Evolutionary conservation across 2,329 filamentous ascomycete species (phyloP), one percentile per base, ranked within the genome.

Genomic region (Hypoxylon rubiginosum): DNA sequence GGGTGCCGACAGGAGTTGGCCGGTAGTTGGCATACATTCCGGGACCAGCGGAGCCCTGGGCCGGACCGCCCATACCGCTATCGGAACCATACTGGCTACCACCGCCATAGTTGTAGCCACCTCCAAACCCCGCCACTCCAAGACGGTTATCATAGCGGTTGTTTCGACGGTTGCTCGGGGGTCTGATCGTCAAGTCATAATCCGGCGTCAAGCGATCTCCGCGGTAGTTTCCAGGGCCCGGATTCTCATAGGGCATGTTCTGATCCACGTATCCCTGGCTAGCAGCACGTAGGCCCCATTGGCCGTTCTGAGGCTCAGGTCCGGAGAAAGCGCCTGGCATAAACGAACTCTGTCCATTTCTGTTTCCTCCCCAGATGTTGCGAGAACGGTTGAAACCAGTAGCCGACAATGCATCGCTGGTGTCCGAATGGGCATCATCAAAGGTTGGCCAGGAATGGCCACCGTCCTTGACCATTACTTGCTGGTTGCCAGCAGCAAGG

Each of bases 361-460:
- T 87, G 51, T 80, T 78, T 46, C 78, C 83, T 67, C 79, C 82
- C 88, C 88, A 90, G 58, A 89, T 86, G 53, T 82, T 83, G 45
- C 86, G 84, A 60, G 83, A 76, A 53, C 86, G 85, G 62, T 82
- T 85, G 75, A 87, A 86, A 4, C 82, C 82, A 41, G 82, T 82
- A 21, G 81, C 74, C 15, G 86, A 84, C 55, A 86, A 69, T 34
- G 83, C 77, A 69, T 90, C 88, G 73, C 84, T 86, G 34, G 83
- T 82, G 62, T 90, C 87, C 10, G 87, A 87, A 56, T 83, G 82
- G 70, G 79, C 77, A 73, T 90, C 88, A 19, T 90, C 88, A 46
- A 79, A 79, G 10, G 77, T 75, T 9, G 81, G 74, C 89, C 89
- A 91, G 39, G 80, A 79, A 66, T 77, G 82, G 49, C 85, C 85